These are phyloP conservation scores for Aureobasidium zeae DNA, from an alignment of 2,329 filamentous ascomycete genomes.

Conservation along the genomic window DNA sequence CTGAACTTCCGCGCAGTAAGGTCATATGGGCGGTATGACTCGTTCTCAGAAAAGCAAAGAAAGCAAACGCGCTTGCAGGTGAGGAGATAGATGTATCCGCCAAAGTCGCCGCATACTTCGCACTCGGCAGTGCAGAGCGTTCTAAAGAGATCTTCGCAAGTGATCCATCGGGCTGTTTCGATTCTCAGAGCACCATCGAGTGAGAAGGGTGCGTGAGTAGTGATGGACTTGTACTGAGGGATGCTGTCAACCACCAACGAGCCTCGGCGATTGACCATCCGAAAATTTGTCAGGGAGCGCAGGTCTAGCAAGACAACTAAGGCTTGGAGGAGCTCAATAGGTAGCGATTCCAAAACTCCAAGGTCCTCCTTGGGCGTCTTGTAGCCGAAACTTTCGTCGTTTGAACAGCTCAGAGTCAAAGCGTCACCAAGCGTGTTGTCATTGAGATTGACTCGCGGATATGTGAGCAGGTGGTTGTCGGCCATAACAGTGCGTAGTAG, in stretches of 20 bases:
- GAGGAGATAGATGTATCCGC: conserved; percentile 33
- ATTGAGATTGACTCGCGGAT: background rate
- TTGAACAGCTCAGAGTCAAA: background rate
- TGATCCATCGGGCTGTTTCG: conserved; percentile 24
- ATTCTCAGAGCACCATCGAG: conserved; percentile 19
- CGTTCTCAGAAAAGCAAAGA: conserved; percentile 28
- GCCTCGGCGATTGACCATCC: conserved; percentile 30
- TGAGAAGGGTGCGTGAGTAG: background rate
- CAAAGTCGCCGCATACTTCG: conserved; percentile 31
- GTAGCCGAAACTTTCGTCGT: background rate
- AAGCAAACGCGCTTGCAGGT: conserved; percentile 34
- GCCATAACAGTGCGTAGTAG: too few relatives aligned
- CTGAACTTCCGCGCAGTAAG: conserved; percentile 2
- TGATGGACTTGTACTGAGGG: background rate
- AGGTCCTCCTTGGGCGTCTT: background rate
- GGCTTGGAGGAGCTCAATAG: background rate
- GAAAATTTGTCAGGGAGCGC: conserved; percentile 28
- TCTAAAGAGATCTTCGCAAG: conserved; percentile 27
- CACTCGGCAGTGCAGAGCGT: conserved; percentile 29
- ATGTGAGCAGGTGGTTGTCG: too few relatives aligned
- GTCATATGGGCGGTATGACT: conserved; percentile 26
- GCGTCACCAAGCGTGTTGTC: background rate
- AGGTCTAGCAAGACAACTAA: conserved; percentile 24
- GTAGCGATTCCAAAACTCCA: background rate
- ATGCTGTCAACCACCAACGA: conserved; percentile 28